A percentile compares a stretch with the other conserved stretches of the same genome.
Evolutionary conservation across 192 early-diverging fungal species (phyloP).

Genomic region (Funneliformis geosporum): DNA sequence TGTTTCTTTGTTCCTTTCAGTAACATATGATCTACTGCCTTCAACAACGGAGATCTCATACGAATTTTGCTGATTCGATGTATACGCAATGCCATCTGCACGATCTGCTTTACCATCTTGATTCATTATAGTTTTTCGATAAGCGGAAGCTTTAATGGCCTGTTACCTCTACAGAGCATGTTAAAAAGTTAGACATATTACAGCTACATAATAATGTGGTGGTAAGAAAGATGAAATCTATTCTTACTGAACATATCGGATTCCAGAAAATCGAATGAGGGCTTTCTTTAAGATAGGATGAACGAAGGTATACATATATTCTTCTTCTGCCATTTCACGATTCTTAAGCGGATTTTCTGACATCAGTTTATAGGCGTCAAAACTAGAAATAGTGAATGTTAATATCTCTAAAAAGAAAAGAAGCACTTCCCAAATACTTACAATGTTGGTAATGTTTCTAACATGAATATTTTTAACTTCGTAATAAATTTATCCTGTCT

Average conservation of each 20-base stretch:
- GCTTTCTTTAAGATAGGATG: constrained; percentile 31
- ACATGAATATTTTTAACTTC: constrained; percentile 20
- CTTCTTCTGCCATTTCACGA: constrained; percentile 21
- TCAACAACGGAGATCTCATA: constrained; percentile 27
- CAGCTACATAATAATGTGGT: neutral
- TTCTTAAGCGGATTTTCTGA: constrained; percentile 21
- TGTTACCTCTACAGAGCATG: constrained; percentile 21
- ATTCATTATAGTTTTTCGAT: constrained; percentile 16
- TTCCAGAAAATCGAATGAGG: constrained; percentile 6
- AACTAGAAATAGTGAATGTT: constrained; percentile 23
- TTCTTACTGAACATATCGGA: constrained; percentile 24
- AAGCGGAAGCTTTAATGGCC: constrained; percentile 9
- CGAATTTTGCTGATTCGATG: constrained; percentile 10
- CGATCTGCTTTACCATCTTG: constrained; percentile 25
- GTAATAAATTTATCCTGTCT: constrained; percentile 13
- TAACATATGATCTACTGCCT: constrained; percentile 18
- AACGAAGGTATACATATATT: constrained; percentile 26
- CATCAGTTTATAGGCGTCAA: constrained; percentile 19
- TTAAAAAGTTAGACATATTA: neutral
- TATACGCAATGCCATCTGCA: constrained; percentile 26
- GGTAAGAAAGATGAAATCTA: constrained; percentile 3
- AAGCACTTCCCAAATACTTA: constrained; percentile 11
- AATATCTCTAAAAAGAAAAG: neutral
- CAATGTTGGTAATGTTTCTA: constrained; percentile 28
- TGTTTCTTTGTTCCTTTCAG: constrained; percentile 14